Evolutionary conservation across 768 basidiomycete species (phyloP).

Genomic region (Suillus clintonianus): DNA sequence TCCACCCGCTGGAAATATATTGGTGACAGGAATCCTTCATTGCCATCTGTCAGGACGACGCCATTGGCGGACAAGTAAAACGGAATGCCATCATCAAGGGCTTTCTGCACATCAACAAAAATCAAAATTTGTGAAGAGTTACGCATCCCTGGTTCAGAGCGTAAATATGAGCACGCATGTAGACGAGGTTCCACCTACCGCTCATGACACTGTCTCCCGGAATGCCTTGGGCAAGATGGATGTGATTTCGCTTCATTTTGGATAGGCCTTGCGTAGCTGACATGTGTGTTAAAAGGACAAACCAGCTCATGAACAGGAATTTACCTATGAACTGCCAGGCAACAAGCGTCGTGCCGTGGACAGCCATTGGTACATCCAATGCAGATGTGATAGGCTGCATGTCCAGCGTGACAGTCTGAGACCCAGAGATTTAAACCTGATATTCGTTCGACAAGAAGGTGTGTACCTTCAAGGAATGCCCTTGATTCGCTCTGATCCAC

Average conservation of each 20-base stretch:
- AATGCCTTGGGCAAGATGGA: conserved; percentile 87
- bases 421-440: background rate
- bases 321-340: conserved; percentile 77
- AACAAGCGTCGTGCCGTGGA: conserved; percentile 73
- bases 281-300: background rate
- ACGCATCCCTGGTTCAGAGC: conserved; percentile 68
- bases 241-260: conserved; percentile 86
- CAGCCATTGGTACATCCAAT: conserved; percentile 73
- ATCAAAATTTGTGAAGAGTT: conserved; percentile 76
- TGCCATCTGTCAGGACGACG: conserved; percentile 84
- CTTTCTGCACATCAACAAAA: conserved; percentile 74
- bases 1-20: conserved; percentile 75
- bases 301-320: conserved; percentile 12
- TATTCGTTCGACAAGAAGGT: background rate
- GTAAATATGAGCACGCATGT: background rate
- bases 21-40: conserved; percentile 60
- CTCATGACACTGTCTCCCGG: conserved; percentile 68
- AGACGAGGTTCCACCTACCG: conserved; percentile 49
- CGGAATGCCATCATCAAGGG: conserved; percentile 64
- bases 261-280: conserved; percentile 73
- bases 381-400: conserved; percentile 57
- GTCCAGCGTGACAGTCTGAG: conserved; percentile 69
- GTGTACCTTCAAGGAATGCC: conserved; percentile 78
- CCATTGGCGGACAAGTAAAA: conserved; percentile 86
- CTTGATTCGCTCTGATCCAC: conserved; percentile 92